These are phyloP conservation scores for Paxillus rubicundulus DNA, from an alignment of 768 basidiomycete species.

Conservation along the genomic window DNA sequence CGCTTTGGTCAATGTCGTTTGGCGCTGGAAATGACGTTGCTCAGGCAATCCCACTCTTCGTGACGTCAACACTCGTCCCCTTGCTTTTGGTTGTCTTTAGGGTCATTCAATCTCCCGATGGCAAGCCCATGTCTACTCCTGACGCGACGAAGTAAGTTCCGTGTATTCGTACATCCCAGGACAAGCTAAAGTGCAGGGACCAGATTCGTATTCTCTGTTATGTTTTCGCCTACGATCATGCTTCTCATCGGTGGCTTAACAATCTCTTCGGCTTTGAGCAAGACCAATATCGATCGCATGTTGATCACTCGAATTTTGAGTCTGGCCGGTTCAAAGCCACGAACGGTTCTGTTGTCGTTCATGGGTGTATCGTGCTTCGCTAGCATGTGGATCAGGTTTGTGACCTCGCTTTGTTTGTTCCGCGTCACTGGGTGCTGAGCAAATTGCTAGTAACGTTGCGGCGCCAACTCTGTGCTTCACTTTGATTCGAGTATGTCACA, in stretches of 20 bases:
- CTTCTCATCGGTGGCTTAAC: conserved; percentile 97
- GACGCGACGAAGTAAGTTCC: conserved; percentile 77
- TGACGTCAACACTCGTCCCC: conserved; percentile 91
- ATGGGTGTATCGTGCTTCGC: conserved; percentile 98
- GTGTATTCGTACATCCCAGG: conserved; percentile 2
- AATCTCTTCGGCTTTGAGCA: conserved; percentile 92
- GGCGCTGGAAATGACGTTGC: neutral
- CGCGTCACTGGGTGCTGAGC: conserved; percentile 5
- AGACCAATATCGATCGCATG: conserved; percentile 91
- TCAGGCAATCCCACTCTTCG: conserved; percentile 94
- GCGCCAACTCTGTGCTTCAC: conserved; percentile 97
- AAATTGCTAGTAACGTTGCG: conserved; percentile 76
- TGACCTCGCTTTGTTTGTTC: neutral
- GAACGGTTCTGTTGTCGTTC: conserved; percentile 84
- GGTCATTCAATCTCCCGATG: conserved; percentile 64
- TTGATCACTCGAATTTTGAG: conserved; percentile 88
- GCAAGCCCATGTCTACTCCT: conserved; percentile 48
- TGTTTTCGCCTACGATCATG: conserved; percentile 99
- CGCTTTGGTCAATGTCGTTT: neutral
- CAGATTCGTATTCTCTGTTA: conserved; percentile 88
- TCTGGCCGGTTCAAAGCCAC: conserved; percentile 85
- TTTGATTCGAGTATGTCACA: conserved; percentile 73
- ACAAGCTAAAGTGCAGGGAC: neutral
- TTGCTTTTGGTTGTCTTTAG: conserved; percentile 82
- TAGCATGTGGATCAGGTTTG: conserved; percentile 97